Conservation (phyloP, 352 stramenopile genomes). For the Thalassiosira ordinaria region DNA sequence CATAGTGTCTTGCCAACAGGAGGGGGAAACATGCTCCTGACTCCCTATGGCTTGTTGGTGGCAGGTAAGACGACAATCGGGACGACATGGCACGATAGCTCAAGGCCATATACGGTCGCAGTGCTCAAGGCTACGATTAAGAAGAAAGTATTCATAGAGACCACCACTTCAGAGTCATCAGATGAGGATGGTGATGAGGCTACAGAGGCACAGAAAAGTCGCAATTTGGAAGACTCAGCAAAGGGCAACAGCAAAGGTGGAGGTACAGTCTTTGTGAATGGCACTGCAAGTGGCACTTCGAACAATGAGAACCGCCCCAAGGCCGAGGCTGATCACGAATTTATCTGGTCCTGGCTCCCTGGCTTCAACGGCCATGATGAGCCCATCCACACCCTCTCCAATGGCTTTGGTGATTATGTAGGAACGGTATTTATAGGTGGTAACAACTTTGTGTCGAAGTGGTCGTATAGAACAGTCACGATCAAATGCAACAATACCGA, state of each 20-base stretch:
- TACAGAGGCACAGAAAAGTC: conserved; percentile 12
- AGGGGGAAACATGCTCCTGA: conserved; percentile 86
- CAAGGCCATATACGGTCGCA: conserved; percentile 82
- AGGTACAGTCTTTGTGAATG: conserved; percentile 5
- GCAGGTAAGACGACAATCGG: conserved; percentile 73
- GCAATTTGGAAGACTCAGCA: conserved; percentile 22
- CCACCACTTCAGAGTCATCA: background rate
- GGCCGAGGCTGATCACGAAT: conserved; percentile 68
- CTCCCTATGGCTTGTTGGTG: conserved; percentile 85
- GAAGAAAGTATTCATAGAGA: conserved; percentile 61
- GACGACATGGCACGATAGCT: conserved; percentile 75
- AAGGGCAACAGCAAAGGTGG: too few species aligned
- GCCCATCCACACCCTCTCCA: conserved; percentile 79
- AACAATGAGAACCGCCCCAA: too few species aligned
- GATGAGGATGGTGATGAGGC: conserved; percentile 31
- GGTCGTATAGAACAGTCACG: conserved; percentile 74
- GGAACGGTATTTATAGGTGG: conserved; percentile 85
- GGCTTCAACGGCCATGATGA: conserved; percentile 85
- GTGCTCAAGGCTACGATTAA: conserved; percentile 81
- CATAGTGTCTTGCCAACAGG: conserved; percentile 81
- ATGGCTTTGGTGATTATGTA: conserved; percentile 81
- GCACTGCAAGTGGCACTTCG: too few species aligned
- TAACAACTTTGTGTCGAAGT: conserved; percentile 84
- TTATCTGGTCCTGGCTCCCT: conserved; percentile 86
- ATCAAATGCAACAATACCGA: conserved; percentile 48